Evolutionary conservation across 345 rosid genomes (phyloP).

Genomic region (Trapa incisa): DNA sequence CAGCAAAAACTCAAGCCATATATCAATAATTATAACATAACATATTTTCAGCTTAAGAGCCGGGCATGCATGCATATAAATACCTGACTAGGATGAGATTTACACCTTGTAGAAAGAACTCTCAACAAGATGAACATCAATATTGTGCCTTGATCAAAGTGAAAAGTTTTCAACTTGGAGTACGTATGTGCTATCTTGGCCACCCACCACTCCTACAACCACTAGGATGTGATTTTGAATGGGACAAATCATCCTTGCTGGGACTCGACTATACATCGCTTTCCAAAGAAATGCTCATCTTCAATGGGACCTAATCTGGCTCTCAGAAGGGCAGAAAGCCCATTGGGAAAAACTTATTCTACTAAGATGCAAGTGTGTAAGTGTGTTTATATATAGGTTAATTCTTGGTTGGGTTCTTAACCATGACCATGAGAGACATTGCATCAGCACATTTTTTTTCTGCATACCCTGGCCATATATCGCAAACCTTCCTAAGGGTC

Average conservation of each 20-base stretch:
- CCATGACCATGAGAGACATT: too few species aligned
- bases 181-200: background rate
- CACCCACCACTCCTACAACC: background rate
- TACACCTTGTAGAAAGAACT: too few species aligned
- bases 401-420: too few species aligned
- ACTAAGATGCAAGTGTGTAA: background rate
- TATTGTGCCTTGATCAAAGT: background rate
- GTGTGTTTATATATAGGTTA: too few species aligned
- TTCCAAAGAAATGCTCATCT: slow-evolving; percentile 9
- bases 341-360: background rate
- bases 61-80: too few species aligned
- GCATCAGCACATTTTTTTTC: too few species aligned
- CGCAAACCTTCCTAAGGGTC: too few species aligned
- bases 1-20: too few species aligned
- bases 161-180: background rate
- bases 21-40: too few species aligned
- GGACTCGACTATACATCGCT: background rate
- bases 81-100: too few species aligned
- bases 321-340: background rate
- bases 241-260: background rate
- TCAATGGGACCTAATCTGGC: background rate
- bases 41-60: too few species aligned
- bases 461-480: too few species aligned
- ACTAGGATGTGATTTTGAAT: slow-evolving; percentile 3
- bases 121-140: background rate